Evolutionary conservation across 1,284 basidiomycete genomes (phyloP).

Genomic region (Naganishia albida): DNA sequence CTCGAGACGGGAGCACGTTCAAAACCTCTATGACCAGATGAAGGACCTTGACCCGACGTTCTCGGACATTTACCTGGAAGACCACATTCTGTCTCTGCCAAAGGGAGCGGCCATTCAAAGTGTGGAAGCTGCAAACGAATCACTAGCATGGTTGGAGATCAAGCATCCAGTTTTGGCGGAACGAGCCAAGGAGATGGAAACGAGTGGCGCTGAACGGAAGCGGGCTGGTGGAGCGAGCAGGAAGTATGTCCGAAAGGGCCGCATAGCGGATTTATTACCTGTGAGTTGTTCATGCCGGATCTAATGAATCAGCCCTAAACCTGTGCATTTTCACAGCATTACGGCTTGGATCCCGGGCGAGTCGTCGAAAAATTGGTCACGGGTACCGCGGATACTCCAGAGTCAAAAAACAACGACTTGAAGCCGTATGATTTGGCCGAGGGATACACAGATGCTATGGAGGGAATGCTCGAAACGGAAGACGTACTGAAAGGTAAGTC

Average conservation of each 20-base stretch:
- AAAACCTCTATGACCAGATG: constrained; percentile 62
- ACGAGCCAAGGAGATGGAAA: constrained; percentile 66
- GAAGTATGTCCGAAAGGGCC: constrained; percentile 43
- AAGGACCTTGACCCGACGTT: constrained; percentile 44
- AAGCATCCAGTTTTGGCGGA: constrained; percentile 66
- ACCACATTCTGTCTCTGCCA: constrained; percentile 37
- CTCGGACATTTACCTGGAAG: constrained; percentile 41
- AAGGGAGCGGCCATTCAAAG: constrained; percentile 50
- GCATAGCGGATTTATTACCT: constrained; percentile 44
- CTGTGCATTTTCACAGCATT: neutral
- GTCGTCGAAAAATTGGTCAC: constrained; percentile 26
- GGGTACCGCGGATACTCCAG: constrained; percentile 41
- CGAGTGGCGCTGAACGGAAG: constrained; percentile 40
- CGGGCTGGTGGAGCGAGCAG: constrained; percentile 47
- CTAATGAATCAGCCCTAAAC: neutral
- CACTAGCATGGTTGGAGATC: constrained; percentile 86
- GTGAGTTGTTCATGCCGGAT: constrained; percentile 1
- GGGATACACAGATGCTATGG: constrained; percentile 24
- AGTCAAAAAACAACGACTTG: constrained; percentile 45
- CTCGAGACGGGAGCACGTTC: constrained; percentile 68
- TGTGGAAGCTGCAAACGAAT: constrained; percentile 88
- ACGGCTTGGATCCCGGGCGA: constrained; percentile 16
- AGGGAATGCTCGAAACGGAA: constrained; percentile 17
- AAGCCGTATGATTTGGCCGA: constrained; percentile 36
- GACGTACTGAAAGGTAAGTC: constrained; percentile 26